A percentile compares a stretch with the other conserved stretches of the same genome.
Conservation (phyloP, 2,329 filamentous ascomycete genomes). For the Fusarium lyarnte region DNA sequence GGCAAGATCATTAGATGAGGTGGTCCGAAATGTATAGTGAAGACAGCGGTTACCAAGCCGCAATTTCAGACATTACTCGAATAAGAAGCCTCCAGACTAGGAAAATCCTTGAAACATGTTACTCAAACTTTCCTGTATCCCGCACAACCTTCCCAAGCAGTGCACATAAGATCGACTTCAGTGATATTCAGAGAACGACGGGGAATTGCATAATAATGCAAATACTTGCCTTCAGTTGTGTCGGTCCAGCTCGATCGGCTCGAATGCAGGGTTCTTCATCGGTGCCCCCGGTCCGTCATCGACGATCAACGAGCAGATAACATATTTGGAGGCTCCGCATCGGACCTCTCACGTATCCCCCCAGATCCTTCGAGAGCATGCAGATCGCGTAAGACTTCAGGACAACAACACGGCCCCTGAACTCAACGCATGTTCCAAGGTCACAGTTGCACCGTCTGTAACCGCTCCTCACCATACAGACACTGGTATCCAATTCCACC, state of each 20-base stretch:
- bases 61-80: too few species aligned
- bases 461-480: not conserved
- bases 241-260: accelerated
- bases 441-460: not conserved
- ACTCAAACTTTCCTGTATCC: accelerated
- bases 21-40: constrained; percentile 9
- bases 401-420: not conserved
- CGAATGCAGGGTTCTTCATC: not conserved
- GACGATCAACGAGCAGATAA: not conserved
- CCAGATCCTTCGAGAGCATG: not conserved
- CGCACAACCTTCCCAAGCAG: accelerated
- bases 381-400: not conserved
- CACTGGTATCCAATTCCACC: not conserved
- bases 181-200: too few species aligned
- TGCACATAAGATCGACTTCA: accelerated
- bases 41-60: not conserved
- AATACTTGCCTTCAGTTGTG: not conserved
- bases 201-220: accelerated
- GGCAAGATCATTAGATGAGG: constrained; percentile 27
- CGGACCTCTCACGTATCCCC: too few species aligned
- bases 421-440: not conserved
- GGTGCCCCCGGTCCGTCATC: not conserved
- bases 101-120: accelerated
- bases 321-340: not conserved
- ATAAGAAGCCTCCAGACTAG: accelerated